Base-by-base conservation (phyloP, 495 filamentous ascomycete genomes). In the Cenococcum geophilum region DNA sequence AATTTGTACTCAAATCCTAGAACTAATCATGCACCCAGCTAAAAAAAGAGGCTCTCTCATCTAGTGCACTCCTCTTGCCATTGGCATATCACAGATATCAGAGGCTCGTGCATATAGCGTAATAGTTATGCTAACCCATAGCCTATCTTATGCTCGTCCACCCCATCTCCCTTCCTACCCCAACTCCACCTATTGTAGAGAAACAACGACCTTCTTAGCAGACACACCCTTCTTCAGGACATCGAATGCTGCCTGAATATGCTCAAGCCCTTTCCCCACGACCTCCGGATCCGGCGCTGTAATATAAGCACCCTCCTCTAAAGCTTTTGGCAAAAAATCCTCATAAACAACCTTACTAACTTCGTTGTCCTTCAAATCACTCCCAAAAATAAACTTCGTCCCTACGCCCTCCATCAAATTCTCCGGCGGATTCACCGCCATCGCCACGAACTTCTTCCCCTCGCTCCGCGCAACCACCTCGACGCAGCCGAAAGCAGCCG, bases 181-280 rank as follows among this genome's bases (percentile, higher is more conserved):
- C 2, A 3, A 6, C 3, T 45, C 11, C 40, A 45, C 3, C 18
- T 14, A 14, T 45, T 14, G 11, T 10, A 52, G 49, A 9, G 18
- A 10, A 27, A 65, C 59, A 12, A 65, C 59, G 4, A 65, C 47
- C 59, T 65, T 65, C 36, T 23, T 56, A 14, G 63, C 63, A 14
- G 63, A 65, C n/a, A 65, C 63, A 20, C 63, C 63, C 53, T 63
- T 62, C 34, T 25, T 37, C 49, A 57, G 45, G 16, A 16, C 25
- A 21, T 62, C 63, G 4, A 61, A 20, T 3, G 36, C 62, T 18
- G 10, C 49, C 27, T 65, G 58, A 18, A 65, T 22, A 8, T 40
- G 16, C 42, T 58, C 63, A 27, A 65, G 52, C 8, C 63, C 63
- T n/a, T 54, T 27, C 27, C 63, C 63, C 1, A 65, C 59, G 23